A percentile compares a stretch with the other conserved stretches of the same genome.
Conservation (phyloP, 2,329 filamentous ascomycete genomes). For the Fusarium transvaalense region DNA sequence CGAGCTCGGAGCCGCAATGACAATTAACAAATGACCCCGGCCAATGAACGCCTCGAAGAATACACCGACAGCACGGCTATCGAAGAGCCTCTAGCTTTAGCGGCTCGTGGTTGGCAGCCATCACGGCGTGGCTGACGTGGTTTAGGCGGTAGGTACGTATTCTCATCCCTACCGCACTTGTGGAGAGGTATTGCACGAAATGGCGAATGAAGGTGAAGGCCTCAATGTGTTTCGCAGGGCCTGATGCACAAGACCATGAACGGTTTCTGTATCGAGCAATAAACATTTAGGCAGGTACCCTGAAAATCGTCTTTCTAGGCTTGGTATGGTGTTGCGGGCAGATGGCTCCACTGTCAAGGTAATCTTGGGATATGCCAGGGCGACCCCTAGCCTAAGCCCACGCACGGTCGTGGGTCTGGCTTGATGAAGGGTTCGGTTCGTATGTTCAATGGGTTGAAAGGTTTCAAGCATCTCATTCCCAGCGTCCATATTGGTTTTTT, state of each 20-base stretch:
- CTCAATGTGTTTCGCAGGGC: neutral
- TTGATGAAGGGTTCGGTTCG: constrained; percentile 34
- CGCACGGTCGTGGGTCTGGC: constrained; percentile 40
- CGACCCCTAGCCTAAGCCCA: constrained; percentile 37
- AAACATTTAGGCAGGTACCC: constrained; percentile 23
- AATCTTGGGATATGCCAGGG: constrained; percentile 40
- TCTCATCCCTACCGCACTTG: constrained; percentile 22
- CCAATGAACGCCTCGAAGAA: constrained; percentile 17
- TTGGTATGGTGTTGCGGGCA: constrained; percentile 44
- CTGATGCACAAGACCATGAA: constrained; percentile 3
- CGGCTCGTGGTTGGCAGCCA: constrained; percentile 34
- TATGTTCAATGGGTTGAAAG: constrained; percentile 24
- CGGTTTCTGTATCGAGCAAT: constrained; percentile 8
- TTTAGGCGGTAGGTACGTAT: neutral
- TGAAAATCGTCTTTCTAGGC: constrained; percentile 41
- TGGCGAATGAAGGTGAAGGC: constrained; percentile 1
- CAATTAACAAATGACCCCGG: constrained; percentile 10
- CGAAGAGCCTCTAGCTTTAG: constrained; percentile 27
- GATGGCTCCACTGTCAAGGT: constrained; percentile 41
- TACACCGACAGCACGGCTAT: constrained; percentile 31
- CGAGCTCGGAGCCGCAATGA: constrained; percentile 36
- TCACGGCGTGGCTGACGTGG: constrained; percentile 22
- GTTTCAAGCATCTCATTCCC: constrained; percentile 27
- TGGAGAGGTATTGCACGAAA: neutral
- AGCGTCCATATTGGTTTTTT: constrained; percentile 33